Evolutionary conservation across 2,329 filamentous ascomycete genomes (phyloP), one percentile per base, ranked within the genome.

Genomic region (Pseudogymnoascus sp.): DNA sequence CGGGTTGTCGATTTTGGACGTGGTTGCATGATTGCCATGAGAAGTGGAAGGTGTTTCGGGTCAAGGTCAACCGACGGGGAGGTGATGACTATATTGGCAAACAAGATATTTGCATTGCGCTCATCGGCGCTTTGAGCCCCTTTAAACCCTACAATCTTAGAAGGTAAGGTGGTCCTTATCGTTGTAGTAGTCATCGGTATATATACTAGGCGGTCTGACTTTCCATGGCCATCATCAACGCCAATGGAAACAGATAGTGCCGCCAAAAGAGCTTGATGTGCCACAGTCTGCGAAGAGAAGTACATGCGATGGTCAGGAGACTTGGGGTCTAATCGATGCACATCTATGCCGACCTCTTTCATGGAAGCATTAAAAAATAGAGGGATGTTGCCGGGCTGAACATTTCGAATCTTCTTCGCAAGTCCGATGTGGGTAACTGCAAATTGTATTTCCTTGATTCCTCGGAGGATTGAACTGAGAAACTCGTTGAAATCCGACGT

Each of bases 251-350:
- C 90, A 0, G 94, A 96, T 41, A 99, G 85, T 3, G 92, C 94
- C 16, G 93, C 94, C 21, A 94, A 83, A 37, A 99, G 81, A 10
- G 92, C 94, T 78, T 99, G 93, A 73, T 99, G 94, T 11, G 94
- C 94, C 70, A 97, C 87, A 72, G 97, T 94, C 65, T 91, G 88
- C 21, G 89, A 86, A 2, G 92, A 90, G 72, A 99, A 99, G 75
- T 99, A 97, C 94, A 97, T 99, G 66, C 94, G 87, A 79, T 99
- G 94, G 0, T 93, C 92, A 0, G 94, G 92, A 14, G 92, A 96
- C 69, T 91, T 93, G 43, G 91, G 88, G 72, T 99, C 93, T 62
- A 99, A 82, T 21, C 93, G 87, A 72, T 97, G 88, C 41, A 99
- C 79, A 72, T 99, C 94, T 72, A 99, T 83, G 64, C 93, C 93